Conservation (phyloP, 495 filamentous ascomycete species). For the Cercophora sp. region DNA sequence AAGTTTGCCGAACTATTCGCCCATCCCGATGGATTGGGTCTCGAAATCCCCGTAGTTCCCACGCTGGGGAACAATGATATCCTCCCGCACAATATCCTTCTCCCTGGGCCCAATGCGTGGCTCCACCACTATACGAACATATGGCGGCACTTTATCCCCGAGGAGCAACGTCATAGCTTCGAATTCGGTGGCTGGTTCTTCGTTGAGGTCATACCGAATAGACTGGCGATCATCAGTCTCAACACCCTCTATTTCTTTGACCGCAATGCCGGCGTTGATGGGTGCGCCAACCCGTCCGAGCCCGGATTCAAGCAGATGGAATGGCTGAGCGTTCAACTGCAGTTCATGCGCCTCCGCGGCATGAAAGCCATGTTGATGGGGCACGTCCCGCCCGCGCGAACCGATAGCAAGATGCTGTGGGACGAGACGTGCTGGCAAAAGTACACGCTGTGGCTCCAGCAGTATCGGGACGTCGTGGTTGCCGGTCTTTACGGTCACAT, state of each 20-base stretch:
- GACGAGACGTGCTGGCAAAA: constrained; percentile 96
- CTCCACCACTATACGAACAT: constrained; percentile 66
- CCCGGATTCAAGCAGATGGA: constrained; percentile 94
- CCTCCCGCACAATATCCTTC: constrained; percentile 92
- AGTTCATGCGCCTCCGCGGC: constrained; percentile 72
- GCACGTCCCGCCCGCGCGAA: constrained; percentile 87
- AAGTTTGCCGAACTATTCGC: constrained; percentile 73
- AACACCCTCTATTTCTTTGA: constrained; percentile 97
- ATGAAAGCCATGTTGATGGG: constrained; percentile 96
- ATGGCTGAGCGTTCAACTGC: constrained; percentile 89
- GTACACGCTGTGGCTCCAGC: constrained; percentile 83
- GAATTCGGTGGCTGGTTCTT: constrained; percentile 92
- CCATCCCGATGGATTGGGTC: constrained; percentile 46
- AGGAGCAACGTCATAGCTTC: constrained; percentile 88
- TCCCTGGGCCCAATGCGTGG: constrained; percentile 78
- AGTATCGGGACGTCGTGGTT: constrained; percentile 87
- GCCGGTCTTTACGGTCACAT: constrained; percentile 85
- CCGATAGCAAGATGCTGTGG: constrained; percentile 78
- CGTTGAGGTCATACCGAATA: constrained; percentile 82
- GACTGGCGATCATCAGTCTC: constrained; percentile 86
- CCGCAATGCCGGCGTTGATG: constrained; percentile 87
- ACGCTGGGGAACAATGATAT: constrained; percentile 97
- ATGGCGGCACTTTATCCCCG: constrained; percentile 86
- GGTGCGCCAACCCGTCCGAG: constrained; percentile 70
- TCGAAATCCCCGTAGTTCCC: constrained; percentile 77